phyloP scores from a whole-genome alignment of 176 grass and related monocot species.

The Calamus simplicifolius region DNA sequence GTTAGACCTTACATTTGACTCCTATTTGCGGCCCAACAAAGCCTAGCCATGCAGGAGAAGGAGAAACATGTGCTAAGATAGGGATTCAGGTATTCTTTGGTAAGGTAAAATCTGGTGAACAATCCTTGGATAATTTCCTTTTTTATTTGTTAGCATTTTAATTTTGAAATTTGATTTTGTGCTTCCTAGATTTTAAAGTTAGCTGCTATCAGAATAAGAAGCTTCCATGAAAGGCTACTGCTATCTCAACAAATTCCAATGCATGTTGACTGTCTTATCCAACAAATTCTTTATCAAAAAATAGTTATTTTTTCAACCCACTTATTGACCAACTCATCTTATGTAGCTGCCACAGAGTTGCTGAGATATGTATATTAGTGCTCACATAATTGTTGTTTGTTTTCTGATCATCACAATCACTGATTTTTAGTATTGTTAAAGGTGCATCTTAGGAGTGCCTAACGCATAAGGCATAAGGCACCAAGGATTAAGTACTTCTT shows the following conservation, averaged over 20 bases:
- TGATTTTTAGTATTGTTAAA: too few relatives aligned
- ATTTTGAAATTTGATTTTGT: slow-evolving; percentile 7
- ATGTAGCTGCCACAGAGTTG: slow-evolving; percentile 86
- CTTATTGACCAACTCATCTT: slow-evolving; percentile 87
- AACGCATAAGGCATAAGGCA: too few relatives aligned
- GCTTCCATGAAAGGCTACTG: slow-evolving; percentile 69
- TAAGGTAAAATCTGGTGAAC: slow-evolving; percentile 32
- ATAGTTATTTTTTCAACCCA: slow-evolving; percentile 79
- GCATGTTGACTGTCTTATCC: slow-evolving; percentile 59
- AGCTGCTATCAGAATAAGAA: slow-evolving; percentile 87
- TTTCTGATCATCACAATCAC: background rate
- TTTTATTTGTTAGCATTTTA: slow-evolving; percentile 8
- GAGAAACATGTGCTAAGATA: slow-evolving; percentile 66
- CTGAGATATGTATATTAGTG: slow-evolving; percentile 39
- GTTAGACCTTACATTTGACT: slow-evolving; percentile 7
- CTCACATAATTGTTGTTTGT: too few relatives aligned
- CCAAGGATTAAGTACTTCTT: too few relatives aligned
- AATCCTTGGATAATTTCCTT: background rate
- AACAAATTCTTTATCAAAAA: slow-evolving; percentile 63
- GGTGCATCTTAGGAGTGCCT: too few relatives aligned
- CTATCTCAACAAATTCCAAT: slow-evolving; percentile 50
- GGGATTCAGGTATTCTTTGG: slow-evolving; percentile 69
- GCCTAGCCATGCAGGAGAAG: slow-evolving; percentile 42
- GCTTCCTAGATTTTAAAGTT: slow-evolving; percentile 72
- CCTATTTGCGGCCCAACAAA: slow-evolving; percentile 55